Base-by-base conservation (phyloP, 805 yeast genomes). In the Ogataea siamensis region DNA sequence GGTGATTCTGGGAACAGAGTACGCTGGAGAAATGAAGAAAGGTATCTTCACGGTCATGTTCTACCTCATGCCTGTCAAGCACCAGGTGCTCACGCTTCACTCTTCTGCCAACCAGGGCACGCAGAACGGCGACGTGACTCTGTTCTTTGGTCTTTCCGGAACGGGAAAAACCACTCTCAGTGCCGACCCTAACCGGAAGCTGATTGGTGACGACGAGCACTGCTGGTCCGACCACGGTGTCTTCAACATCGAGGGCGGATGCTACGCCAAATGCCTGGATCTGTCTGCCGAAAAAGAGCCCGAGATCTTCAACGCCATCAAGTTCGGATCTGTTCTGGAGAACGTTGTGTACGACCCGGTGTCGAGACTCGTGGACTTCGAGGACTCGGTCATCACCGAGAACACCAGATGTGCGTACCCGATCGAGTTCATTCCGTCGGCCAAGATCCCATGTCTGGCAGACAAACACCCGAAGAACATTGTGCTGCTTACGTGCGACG, bases 11-110 rank as follows among this genome's bases (percentile, higher is more conserved):
- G 99, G 99, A 68, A 91, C 98, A 30, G 99, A 91, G 73, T 91
- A 91, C 62, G 99, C 99, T 39, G 99, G 99, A 59, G 99, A 91
- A 74, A 91, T 91, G 99, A 91, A 91, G 76, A 91, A 91, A 74
- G 99, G 99, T 72, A 88, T 91, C 58, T 88, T 91, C 78, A 88
- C 98, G 15, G 98, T 91, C 45, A 91, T 91, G 99, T 91, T 93
- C 72, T 91, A 91, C 75, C 74, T 93, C 66, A 89, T 89, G 97
- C 99, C 99, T 40, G 82, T 93, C 54, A 87, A 77, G 66, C 85
- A 89, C 73, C 68, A 86, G 57, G 88, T 91, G 43, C 78, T 91
- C 62, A 93, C 98, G 27, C 76, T 91, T 64, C 98, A 91, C 69
- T 89, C 97, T 3, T 86, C 96, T 47, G 87, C 91, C 51, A 91